Base-by-base conservation (phyloP, 2,329 filamentous ascomycete species). In the Cercospora berteroae region DNA sequence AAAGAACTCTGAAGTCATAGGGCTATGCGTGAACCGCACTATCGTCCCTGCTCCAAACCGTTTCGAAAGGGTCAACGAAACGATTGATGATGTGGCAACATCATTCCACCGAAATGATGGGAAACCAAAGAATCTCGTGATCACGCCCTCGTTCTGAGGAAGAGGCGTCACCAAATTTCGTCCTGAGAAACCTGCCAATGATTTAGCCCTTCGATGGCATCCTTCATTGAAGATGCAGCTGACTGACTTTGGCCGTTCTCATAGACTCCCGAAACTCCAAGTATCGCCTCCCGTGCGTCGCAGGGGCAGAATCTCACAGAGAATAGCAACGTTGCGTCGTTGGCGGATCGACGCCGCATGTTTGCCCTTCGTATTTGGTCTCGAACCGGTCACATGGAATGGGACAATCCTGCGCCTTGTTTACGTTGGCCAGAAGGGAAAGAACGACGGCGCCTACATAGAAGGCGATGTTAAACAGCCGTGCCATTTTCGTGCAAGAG, bases 211-310 rank as follows among this genome's bases (percentile, higher is more conserved):
- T 44, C n/a, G 2, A 44, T 44, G 2, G 2, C n/a, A 18, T 44
- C 3, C 39, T 2, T 44, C 39, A 44, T 2, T 44, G 39, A 18
- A 44, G 39, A 16, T 9, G 39, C 5, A 44, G 39, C n/a, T 44
- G 39, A 20, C 39, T 44, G n/a, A 44, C 39, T 20, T 44, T 1
- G 0, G 39, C 39, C 39, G 39, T 44, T 3, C 39, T 44, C n/a
- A 4, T 18, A 10, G 39, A 18, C n/a, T 3, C 16, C 39, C 3
- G n/a, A n/a, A 44, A 4, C 16, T 16, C 5, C 1, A 44, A n/a
- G 18, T 3, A 7, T 1, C n/a, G 3, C 3, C 1, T 6, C n/a
- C 4, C 2, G 2, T 8, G 39, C 3, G 5, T 5, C 13, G 7
- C 39, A 44, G n/a, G n/a, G 0, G n/a, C 39, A 44, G 39, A 44